phyloP scores from a whole-genome alignment of 2,329 filamentous ascomycete species.

The Tympanopsis confertula region DNA sequence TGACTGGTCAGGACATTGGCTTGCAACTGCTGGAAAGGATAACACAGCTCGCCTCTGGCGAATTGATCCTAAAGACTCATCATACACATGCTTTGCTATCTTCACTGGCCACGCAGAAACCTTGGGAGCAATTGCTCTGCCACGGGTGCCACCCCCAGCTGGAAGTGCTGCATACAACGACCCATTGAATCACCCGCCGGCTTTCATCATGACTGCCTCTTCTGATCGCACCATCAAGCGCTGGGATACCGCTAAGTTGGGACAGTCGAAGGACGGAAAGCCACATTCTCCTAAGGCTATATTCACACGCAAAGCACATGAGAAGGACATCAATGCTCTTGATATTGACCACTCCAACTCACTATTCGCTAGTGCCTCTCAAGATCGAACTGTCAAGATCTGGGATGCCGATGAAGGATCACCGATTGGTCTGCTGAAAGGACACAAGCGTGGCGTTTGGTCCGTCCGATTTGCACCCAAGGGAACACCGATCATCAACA shows the following conservation, averaged over 20 bases:
- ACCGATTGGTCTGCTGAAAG: conserved; percentile 55
- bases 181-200: conserved; percentile 49
- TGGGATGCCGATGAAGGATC: conserved; percentile 61
- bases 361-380: conserved; percentile 62
- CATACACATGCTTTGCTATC: conserved; percentile 52
- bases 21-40: conserved; percentile 67
- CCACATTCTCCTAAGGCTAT: conserved; percentile 38
- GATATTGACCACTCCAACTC: conserved; percentile 46
- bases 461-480: conserved; percentile 59
- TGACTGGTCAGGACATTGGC: conserved; percentile 66
- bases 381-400: conserved; percentile 65
- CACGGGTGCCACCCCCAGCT: conserved; percentile 40
- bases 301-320: conserved; percentile 64
- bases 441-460: conserved; percentile 65
- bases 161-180: conserved; percentile 45
- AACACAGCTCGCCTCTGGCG: conserved; percentile 63
- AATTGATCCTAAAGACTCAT: conserved; percentile 46
- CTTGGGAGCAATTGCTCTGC: conserved; percentile 56
- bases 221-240: conserved; percentile 65
- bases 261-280: conserved; percentile 11
- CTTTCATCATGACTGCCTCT: conserved; percentile 58
- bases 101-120: conserved; percentile 66
- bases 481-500: conserved; percentile 44
- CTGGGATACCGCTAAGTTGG: conserved; percentile 46
- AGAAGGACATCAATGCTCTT: conserved; percentile 68